Conservation (phyloP, 768 basidiomycete genomes). For the Kondoa subrosea region DNA sequence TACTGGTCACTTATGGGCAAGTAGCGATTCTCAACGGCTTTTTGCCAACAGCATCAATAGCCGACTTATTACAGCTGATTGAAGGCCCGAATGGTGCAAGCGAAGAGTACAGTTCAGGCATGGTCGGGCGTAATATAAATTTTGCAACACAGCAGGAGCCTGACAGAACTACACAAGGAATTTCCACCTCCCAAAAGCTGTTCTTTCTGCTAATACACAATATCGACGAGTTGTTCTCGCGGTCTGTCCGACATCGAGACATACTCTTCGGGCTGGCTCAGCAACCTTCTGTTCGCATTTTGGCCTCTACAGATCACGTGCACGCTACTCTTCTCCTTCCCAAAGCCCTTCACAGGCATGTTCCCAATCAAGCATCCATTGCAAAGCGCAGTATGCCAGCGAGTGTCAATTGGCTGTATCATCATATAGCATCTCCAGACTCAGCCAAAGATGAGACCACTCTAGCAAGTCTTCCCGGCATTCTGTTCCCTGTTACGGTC, state of each 20-base stretch:
- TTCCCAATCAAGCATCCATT: background rate
- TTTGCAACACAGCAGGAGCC: too few relatives aligned
- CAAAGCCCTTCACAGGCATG: conserved; percentile 35
- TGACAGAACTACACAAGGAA: conserved; percentile 57
- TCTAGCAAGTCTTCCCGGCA: conserved; percentile 15
- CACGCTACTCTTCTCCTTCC: conserved; percentile 71
- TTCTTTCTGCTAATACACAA: conserved; percentile 76
- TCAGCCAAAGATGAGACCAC: conserved; percentile 61
- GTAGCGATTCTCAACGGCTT: conserved; percentile 65
- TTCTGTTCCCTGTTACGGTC: conserved; percentile 36
- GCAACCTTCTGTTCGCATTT: conserved; percentile 58
- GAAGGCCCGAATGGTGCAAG: conserved; percentile 3
- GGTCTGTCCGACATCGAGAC: conserved; percentile 46
- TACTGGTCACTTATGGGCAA: conserved; percentile 47
- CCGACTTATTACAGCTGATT: conserved; percentile 40
- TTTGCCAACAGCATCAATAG: conserved; percentile 49
- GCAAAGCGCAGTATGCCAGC: conserved; percentile 29
- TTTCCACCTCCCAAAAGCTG: conserved; percentile 31
- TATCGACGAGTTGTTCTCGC: conserved; percentile 60
- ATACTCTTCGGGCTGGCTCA: conserved; percentile 56
- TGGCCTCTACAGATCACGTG: conserved; percentile 73
- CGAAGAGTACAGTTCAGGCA: background rate
- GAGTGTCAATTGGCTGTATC: conserved; percentile 53
- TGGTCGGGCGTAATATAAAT: background rate
- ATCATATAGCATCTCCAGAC: conserved; percentile 71